These are phyloP conservation scores for Phytopythium helicoides DNA, from an alignment of 352 stramenopile genomes.

Conservation along the genomic window DNA sequence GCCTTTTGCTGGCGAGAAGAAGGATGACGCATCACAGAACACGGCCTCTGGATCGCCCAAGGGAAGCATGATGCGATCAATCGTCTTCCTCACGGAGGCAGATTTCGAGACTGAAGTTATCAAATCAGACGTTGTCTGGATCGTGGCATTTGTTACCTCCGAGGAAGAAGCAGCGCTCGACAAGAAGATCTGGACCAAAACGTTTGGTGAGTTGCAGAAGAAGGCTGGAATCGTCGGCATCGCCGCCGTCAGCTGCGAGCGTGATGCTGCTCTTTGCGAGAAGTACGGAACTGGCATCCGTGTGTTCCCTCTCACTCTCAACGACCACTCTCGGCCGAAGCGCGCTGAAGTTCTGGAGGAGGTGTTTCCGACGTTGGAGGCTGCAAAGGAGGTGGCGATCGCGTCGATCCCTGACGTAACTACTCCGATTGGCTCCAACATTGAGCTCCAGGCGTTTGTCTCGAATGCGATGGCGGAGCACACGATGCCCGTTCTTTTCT, in stretches of 20 bases:
- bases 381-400: constrained; percentile 45
- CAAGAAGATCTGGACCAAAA: constrained; percentile 46
- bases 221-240: constrained; percentile 62
- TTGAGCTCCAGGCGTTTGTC: constrained; percentile 63
- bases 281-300: constrained; percentile 45
- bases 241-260: constrained; percentile 49
- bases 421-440: constrained; percentile 35
- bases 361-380: constrained; percentile 42
- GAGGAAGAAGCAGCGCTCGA: constrained; percentile 27
- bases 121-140: constrained; percentile 54
- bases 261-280: constrained; percentile 45
- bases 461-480: constrained; percentile 26
- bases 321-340: constrained; percentile 22
- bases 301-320: constrained; percentile 45
- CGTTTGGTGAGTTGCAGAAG: constrained; percentile 43
- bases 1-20: constrained; percentile 30
- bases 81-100: constrained; percentile 36
- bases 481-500: constrained; percentile 55
- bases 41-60: constrained; percentile 6
- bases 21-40: constrained; percentile 3
- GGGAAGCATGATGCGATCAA: constrained; percentile 14
- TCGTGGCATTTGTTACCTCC: constrained; percentile 53
- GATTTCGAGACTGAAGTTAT: constrained; percentile 57
- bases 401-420: constrained; percentile 46
- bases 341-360: constrained; percentile 35